Conservation (phyloP, 345 rosid genomes). For the Triadica sebifera region DNA sequence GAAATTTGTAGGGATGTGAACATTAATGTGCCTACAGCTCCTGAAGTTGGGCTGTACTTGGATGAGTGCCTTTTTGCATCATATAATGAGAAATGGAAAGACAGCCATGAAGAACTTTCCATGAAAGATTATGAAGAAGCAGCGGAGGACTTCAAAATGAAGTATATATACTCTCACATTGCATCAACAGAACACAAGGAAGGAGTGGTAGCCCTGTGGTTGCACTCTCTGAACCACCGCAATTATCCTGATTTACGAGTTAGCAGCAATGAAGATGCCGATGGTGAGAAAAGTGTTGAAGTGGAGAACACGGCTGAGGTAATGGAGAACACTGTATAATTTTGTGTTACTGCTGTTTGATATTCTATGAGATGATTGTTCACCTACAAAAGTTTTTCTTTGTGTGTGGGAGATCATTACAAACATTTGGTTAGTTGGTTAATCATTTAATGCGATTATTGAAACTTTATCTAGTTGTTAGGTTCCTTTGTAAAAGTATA, state of each 20-base stretch:
- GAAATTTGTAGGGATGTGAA: slow-evolving; percentile 52
- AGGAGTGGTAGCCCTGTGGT: slow-evolving; percentile 79
- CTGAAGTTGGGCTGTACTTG: slow-evolving; percentile 94
- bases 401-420: not conserved
- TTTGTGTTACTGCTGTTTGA: not conserved
- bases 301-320: slow-evolving; percentile 7
- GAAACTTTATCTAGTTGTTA: no score
- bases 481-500: no score
- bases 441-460: not conserved
- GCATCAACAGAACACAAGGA: slow-evolving; percentile 77
- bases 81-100: slow-evolving; percentile 76
- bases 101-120: slow-evolving; percentile 78
- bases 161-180: slow-evolving; percentile 76
- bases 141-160: slow-evolving; percentile 80
- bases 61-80: slow-evolving; percentile 89
- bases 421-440: not conserved
- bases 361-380: not conserved
- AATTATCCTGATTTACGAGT: slow-evolving; percentile 68
- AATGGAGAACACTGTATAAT: not conserved
- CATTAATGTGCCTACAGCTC: slow-evolving; percentile 82
- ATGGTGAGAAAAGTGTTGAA: not conserved
- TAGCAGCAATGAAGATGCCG: slow-evolving; percentile 5
- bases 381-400: not conserved
- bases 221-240: slow-evolving; percentile 85
- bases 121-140: slow-evolving; percentile 69